phyloP scores from a whole-genome alignment of 345 rosid genomes.

The Citrus australasica region DNA sequence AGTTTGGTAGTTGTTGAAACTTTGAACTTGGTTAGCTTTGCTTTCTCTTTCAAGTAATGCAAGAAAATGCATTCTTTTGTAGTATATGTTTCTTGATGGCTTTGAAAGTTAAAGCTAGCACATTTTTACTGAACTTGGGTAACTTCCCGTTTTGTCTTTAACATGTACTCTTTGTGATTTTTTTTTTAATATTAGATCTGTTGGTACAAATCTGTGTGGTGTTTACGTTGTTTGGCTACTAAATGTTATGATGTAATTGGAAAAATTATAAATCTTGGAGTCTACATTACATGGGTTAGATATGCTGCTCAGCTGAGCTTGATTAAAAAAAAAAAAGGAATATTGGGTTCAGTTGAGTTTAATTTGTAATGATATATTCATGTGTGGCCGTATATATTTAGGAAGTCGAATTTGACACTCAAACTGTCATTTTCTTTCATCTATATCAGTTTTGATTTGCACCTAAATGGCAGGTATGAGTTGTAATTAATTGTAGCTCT shows the following conservation, averaged over 20 bases:
- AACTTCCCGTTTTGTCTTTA: conserved; percentile 1
- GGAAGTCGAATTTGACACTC: neutral
- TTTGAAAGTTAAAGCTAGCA: conserved; percentile 1
- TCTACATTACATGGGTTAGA: neutral
- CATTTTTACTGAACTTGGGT: neutral
- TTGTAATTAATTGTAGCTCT: conserved; percentile 1
- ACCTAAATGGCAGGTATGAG: neutral
- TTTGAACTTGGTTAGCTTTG: conserved; percentile 4
- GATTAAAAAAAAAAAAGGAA: neutral
- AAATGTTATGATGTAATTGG: neutral
- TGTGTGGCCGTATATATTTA: neutral
- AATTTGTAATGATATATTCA: neutral
- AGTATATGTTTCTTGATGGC: neutral
- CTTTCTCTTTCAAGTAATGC: conserved; percentile 21
- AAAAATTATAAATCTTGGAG: neutral
- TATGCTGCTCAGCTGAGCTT: neutral
- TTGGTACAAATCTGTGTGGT: neutral
- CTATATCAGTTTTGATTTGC: conserved; percentile 6
- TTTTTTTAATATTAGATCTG: conserved; percentile 21
- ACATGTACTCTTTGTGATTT: neutral
- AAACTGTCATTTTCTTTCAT: conserved; percentile 14
- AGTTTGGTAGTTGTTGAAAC: conserved; percentile 39
- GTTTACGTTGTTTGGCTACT: conserved; percentile 11
- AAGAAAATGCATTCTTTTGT: neutral
- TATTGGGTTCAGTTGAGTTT: neutral